phyloP scores from a whole-genome alignment of 176 grass and related monocot species.

The Musa itinerans region DNA sequence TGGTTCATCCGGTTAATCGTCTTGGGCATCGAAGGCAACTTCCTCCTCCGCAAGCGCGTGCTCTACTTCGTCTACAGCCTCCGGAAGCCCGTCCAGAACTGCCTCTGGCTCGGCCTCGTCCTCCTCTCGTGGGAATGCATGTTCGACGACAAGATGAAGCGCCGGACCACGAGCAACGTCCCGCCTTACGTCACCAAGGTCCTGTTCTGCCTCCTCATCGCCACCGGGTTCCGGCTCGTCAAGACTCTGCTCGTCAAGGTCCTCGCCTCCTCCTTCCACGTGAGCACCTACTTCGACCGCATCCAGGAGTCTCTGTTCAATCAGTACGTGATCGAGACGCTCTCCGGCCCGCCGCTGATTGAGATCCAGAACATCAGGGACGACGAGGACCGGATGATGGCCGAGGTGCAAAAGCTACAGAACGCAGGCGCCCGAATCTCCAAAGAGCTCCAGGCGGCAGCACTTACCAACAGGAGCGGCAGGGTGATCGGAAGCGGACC shows the following conservation, averaged over 20 bases:
- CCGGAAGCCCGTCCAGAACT: constrained; percentile 67
- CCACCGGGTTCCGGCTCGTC: constrained; percentile 57
- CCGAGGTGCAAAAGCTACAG: constrained; percentile 72
- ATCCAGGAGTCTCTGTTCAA: constrained; percentile 96
- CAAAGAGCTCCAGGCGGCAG: constrained; percentile 40
- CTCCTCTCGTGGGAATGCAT: constrained; percentile 69
- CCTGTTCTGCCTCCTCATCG: constrained; percentile 73
- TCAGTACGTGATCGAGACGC: constrained; percentile 92
- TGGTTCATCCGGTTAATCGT: constrained; percentile 69
- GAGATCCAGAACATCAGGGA: constrained; percentile 17
- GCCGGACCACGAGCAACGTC: constrained; percentile 28
- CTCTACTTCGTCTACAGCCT: constrained; percentile 98
- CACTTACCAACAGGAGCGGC: constrained; percentile 26
- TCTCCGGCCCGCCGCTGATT: constrained; percentile 65
- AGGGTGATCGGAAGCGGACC: background rate
- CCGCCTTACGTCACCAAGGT: constrained; percentile 88
- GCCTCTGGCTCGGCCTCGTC: constrained; percentile 82
- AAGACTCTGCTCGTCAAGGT: constrained; percentile 95
- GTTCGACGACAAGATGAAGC: constrained; percentile 44
- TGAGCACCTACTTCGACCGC: constrained; percentile 94
- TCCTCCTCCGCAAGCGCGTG: constrained; percentile 67
- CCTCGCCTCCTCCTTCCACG: constrained; percentile 85
- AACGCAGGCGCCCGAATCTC: constrained; percentile 55
- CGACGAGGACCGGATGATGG: constrained; percentile 52
- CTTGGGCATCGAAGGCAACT: constrained; percentile 85